Evolutionary conservation across 2,329 filamentous ascomycete species (phyloP), one percentile per base, ranked within the genome.

Genomic region (Chrysoporthe puriensis): DNA sequence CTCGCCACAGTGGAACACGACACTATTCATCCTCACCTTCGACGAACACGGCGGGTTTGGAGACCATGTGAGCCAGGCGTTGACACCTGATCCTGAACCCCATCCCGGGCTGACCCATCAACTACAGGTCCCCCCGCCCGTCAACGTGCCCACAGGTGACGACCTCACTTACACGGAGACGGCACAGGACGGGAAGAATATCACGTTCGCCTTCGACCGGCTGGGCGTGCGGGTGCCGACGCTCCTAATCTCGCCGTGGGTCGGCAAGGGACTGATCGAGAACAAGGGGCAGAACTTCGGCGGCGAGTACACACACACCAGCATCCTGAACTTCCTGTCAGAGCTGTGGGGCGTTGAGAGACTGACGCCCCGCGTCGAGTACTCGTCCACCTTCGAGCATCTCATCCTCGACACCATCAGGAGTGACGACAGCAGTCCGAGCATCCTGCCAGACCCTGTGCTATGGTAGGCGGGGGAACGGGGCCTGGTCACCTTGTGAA

Each of bases 11-110:
- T 84, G 81, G 82, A 76, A 82, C 7, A 73, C 81, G 46, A 83
- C 81, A 0, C 76, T 83, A 14, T 82, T 83, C 68, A 79, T 84
- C 68, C 70, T 83, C 43, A 83, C 80, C 5, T 83, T 81, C 64
- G 82, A 83, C 71, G 82, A 83, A 72, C 77, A 81, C 62, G 81
- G 82, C 43, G 82, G 82, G 11, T 83, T 84, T 68, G 78, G 78
- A 34, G 82, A 83, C 72, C 82, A 84, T 68, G 81, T 32, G 32
- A 2, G 50, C 21, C 32, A 2, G 32, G 1, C 50, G 16, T 16
- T 16, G 14, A 32, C 0, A 5, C 21, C 50, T 13, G 21, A 11
- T 7, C 4, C 4, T 40, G 36, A 40, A 5, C 36, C n/a, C 11
- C 1, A 2, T 34, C 32, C 32, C 26, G 16, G 32, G 50, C 50